Percentiles rank a stretch among this genome's conserved stretches.
Conservation (phyloP, 2,329 filamentous ascomycete genomes). For the Fusarium decemcellulare region DNA sequence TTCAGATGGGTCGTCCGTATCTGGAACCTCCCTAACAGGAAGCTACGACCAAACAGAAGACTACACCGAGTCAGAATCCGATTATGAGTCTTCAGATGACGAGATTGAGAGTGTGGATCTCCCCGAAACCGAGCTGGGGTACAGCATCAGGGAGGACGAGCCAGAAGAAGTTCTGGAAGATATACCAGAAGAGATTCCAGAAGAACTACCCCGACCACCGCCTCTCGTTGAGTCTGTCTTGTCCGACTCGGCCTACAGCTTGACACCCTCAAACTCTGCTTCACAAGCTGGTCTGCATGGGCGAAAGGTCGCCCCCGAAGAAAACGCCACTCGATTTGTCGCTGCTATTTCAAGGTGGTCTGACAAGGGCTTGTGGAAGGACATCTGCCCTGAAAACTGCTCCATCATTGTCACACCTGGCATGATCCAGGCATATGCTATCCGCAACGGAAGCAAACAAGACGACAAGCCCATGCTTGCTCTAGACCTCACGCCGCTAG, state of each 20-base stretch:
- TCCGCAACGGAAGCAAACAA: constrained; percentile 52
- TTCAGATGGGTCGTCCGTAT: constrained; percentile 76
- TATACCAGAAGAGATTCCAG: constrained; percentile 25
- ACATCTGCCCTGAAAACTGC: constrained; percentile 66
- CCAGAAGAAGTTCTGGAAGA: constrained; percentile 56
- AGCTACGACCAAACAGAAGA: constrained; percentile 60
- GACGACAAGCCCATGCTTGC: constrained; percentile 69
- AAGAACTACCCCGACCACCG: constrained; percentile 37
- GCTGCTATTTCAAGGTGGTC: constrained; percentile 75
- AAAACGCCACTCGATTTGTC: constrained; percentile 62
- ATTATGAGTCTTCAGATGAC: constrained; percentile 63
- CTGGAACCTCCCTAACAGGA: constrained; percentile 69
- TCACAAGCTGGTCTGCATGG: constrained; percentile 78
- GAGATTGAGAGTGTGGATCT: constrained; percentile 74
- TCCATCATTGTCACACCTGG: constrained; percentile 71
- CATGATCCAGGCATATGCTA: constrained; percentile 69
- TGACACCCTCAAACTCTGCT: constrained; percentile 85
- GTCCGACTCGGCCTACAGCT: constrained; percentile 69
- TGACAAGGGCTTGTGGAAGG: constrained; percentile 73
- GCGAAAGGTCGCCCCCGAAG: constrained; percentile 53
- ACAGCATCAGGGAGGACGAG: constrained; percentile 63
- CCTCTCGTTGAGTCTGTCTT: constrained; percentile 57
- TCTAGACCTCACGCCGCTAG: constrained; percentile 90
- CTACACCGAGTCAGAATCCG: constrained; percentile 66
- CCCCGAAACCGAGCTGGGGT: constrained; percentile 70